Evolutionary conservation across 257 asterid genomes (phyloP).

Genomic region (Nemophila menziesii): DNA sequence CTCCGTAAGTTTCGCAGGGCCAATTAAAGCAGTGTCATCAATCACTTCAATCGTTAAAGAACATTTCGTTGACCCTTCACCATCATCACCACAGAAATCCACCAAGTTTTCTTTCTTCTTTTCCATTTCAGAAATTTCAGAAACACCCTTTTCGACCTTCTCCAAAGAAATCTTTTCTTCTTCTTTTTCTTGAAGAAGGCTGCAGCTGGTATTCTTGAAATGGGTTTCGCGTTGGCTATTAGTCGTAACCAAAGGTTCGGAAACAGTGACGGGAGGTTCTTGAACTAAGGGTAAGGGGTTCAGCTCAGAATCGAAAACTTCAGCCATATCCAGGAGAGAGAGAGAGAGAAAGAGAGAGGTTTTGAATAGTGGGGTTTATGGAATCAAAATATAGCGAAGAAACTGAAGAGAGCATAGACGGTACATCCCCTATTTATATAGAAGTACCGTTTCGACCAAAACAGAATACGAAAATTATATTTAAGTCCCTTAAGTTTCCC

Average conservation of each 20-base stretch:
- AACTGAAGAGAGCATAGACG: too few species aligned
- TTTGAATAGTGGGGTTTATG: too few species aligned
- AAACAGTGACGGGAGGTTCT: background rate
- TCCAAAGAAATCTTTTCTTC: slow-evolving; percentile 2
- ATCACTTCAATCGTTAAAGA: slow-evolving; percentile 17
- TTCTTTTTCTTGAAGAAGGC: slow-evolving; percentile 3
- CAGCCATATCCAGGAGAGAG: background rate
- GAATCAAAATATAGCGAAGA: too few species aligned
- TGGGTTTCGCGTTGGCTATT: background rate
- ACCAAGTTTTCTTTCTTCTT: background rate
- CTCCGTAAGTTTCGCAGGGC: slow-evolving; percentile 3
- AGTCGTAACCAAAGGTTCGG: background rate
- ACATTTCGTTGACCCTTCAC: slow-evolving; percentile 28
- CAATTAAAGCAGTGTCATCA: slow-evolving; percentile 29
- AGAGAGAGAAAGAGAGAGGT: too few species aligned
- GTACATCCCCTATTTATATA: too few species aligned
- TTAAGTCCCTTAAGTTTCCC: too few species aligned
- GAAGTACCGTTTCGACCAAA: too few species aligned
- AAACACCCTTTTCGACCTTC: slow-evolving; percentile 3
- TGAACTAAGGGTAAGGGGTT: background rate
- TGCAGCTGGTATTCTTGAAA: background rate
- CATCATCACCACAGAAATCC: background rate
- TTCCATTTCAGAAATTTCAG: background rate
- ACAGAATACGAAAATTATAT: too few species aligned
- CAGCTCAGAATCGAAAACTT: slow-evolving; percentile 1